Evolutionary conservation across 768 basidiomycete species (phyloP), one percentile per base, ranked within the genome.

Genomic region (Rhizopogon vinicolor): DNA sequence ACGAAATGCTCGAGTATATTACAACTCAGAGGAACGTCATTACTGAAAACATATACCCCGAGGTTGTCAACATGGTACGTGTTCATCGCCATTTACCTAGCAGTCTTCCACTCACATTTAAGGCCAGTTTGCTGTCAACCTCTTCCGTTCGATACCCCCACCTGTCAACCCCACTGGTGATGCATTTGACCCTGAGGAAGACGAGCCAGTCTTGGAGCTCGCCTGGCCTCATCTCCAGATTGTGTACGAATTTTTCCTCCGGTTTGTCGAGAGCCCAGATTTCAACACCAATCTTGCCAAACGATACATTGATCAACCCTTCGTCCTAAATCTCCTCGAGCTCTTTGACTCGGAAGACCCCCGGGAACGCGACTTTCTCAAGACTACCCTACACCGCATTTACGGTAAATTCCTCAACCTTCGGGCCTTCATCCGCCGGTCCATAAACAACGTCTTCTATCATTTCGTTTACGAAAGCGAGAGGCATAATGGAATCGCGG

Each of bases 151-250:
- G 67, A 98, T 99, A 83, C 97, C 97, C 74, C 97, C 97, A 64
- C 97, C 95, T 43, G 96, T 98, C 56, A 99, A 99, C 66, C 97
- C 97, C 5, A 91, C 86, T 12, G 97, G 97, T 52, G 97, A 99
- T 70, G 97, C 96, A 1, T 99, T 97, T 68, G 97, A 99, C 69
- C 97, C 97, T 19, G 97, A 99, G 73, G 97, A 99, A 75, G 97
- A 99, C 64, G 97, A 99, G 61, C 97, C 97, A 7, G 97, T 99
- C 2, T 82, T 99, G 57, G 97, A 99, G 69, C 89, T 98, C 55
- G 97, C 97, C 28, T 99, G 97, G 97, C 97, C 97, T 41, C 97
- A 99, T 71, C 82, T 99, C 54, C 95, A 99, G 71, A 95, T 99
- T 62, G 97, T 99, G 51, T 99, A 99, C 76, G 97, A 99, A 73